phyloP scores from a whole-genome alignment of 2,329 filamentous ascomycete genomes.

The Cercospora beticola region DNA sequence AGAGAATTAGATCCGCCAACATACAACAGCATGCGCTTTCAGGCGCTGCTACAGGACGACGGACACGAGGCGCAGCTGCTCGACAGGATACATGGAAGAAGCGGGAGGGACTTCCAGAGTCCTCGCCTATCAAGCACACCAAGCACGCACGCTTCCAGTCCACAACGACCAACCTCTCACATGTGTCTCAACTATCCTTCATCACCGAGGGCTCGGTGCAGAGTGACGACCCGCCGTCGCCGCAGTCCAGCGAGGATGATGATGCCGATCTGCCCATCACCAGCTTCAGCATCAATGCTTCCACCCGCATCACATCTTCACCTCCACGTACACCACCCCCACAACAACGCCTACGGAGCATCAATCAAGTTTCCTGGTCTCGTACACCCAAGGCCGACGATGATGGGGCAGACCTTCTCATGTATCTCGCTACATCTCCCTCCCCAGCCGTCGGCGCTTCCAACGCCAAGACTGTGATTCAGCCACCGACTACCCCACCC shows the following conservation, averaged over 20 bases:
- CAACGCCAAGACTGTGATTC: conserved; percentile 45
- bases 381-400: conserved; percentile 63
- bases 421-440: conserved; percentile 88
- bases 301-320: conserved; percentile 61
- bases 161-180: conserved; percentile 32
- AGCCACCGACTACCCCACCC: conserved; percentile 57
- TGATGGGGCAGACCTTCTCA: conserved; percentile 80
- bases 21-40: conserved; percentile 29
- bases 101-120: conserved; percentile 73
- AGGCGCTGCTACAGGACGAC: conserved; percentile 35
- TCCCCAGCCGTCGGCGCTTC: conserved; percentile 63
- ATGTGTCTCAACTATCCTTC: conserved; percentile 73
- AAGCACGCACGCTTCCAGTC: conserved; percentile 74
- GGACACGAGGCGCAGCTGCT: conserved; percentile 34
- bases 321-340: conserved; percentile 77
- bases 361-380: conserved; percentile 43
- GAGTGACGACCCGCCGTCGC: conserved; percentile 60
- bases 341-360: conserved; percentile 43
- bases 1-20: conserved; percentile 32
- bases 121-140: conserved; percentile 78
- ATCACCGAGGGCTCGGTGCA: conserved; percentile 70
- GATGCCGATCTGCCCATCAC: conserved; percentile 76
- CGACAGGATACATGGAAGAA: conserved; percentile 70
- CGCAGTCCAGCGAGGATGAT: conserved; percentile 71
- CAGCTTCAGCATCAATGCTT: conserved; percentile 63